Conservation (phyloP, 2,329 filamentous ascomycete species). For the Escovopsis sp. region DNA sequence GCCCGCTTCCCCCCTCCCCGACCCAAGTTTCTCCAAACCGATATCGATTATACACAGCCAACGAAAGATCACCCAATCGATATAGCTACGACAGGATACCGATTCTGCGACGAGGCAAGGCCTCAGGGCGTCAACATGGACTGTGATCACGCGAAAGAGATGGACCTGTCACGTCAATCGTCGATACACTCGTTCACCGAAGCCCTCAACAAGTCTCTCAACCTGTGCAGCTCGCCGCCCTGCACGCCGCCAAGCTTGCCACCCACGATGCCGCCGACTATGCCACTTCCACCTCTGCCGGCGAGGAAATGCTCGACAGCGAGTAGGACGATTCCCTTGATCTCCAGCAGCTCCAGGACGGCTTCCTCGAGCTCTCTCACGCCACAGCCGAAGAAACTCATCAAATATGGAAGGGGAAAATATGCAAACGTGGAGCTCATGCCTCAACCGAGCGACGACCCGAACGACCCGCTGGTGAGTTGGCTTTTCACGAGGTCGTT, state of each 20-base stretch:
- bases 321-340: background rate
- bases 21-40: too few species aligned
- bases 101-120: background rate
- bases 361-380: conserved; percentile 7
- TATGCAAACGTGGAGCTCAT: conserved; percentile 30
- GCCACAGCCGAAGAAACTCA: conserved; percentile 14
- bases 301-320: background rate
- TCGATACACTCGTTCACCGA: conserved; percentile 5
- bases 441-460: conserved; percentile 40
- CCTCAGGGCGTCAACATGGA: conserved; percentile 4
- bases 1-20: too few species aligned
- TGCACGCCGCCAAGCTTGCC: background rate
- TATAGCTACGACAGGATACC: background rate
- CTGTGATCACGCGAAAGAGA: conserved; percentile 1
- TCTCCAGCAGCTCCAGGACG: conserved; percentile 2
- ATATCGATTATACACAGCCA: too few species aligned
- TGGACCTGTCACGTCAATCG: conserved; percentile 1
- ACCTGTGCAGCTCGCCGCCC: too few species aligned
- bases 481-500: background rate
- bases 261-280: conserved; percentile 3
- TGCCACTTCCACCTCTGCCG: conserved; percentile 4
- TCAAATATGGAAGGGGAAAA: conserved; percentile 34
- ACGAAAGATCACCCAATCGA: too few species aligned
- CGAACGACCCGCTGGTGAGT: conserved; percentile 38
- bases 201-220: background rate